These are phyloP conservation scores for Hyaloperonospora brassicae DNA, from an alignment of 352 stramenopile genomes.

Conservation along the genomic window DNA sequence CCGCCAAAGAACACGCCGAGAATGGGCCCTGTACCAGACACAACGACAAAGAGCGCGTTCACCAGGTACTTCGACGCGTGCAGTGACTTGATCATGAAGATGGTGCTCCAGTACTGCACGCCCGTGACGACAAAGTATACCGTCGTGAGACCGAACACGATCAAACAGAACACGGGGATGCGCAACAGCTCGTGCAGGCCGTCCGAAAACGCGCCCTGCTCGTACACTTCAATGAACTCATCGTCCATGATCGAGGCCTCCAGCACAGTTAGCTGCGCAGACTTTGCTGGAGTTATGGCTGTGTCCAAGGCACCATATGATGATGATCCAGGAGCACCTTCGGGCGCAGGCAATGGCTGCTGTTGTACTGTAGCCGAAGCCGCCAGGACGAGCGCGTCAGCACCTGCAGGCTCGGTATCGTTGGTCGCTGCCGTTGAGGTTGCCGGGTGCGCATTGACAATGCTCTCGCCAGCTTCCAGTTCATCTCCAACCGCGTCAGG, in stretches of 20 bases:
- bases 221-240: conserved; percentile 63
- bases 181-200: conserved; percentile 52
- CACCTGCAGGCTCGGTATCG: conserved; percentile 5
- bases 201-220: conserved; percentile 59
- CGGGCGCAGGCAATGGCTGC: conserved; percentile 15
- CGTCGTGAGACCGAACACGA: conserved; percentile 66
- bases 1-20: conserved; percentile 77
- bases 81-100: conserved; percentile 85
- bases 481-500: conserved; percentile 18
- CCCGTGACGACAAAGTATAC: conserved; percentile 84
- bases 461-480: conserved; percentile 17
- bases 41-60: conserved; percentile 74
- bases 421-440: conserved; percentile 18
- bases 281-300: conserved; percentile 29
- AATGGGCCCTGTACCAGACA: conserved; percentile 70
- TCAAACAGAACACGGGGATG: conserved; percentile 70
- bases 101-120: conserved; percentile 84
- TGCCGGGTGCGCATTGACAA: conserved; percentile 3
- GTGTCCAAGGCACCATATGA: conserved; percentile 56
- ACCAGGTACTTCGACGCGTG: conserved; percentile 77
- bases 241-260: conserved; percentile 65
- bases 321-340: conserved; percentile 18
- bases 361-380: conserved; percentile 20
- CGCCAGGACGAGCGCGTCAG: conserved; percentile 3
- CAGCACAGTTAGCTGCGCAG: conserved; percentile 41